phyloP scores from a whole-genome alignment of 208 protist species.

The Phytomonas sp. region DNA sequence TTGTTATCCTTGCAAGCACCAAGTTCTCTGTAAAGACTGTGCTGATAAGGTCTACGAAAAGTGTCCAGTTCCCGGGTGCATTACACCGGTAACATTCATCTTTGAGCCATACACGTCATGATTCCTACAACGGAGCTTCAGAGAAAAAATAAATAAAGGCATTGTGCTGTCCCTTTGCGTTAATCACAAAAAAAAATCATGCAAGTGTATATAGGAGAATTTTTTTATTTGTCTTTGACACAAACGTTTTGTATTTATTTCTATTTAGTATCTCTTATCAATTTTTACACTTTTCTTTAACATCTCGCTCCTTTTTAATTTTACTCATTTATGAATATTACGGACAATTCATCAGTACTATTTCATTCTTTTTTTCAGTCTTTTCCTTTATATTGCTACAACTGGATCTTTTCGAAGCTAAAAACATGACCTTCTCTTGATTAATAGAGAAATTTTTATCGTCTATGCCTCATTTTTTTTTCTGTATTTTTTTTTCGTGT shows the following conservation, averaged over 20 bases:
- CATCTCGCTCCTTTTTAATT: background rate
- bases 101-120: conserved; percentile 77
- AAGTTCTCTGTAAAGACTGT: conserved; percentile 84
- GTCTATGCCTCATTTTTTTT: conserved; percentile 3
- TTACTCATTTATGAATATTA: background rate
- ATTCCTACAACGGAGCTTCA: background rate
- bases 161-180: background rate
- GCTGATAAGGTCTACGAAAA: conserved; percentile 37
- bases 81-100: conserved; percentile 36
- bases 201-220: background rate
- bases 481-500: conserved; percentile 5
- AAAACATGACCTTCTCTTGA: background rate
- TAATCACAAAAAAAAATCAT: background rate
- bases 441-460: background rate
- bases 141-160: background rate
- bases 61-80: conserved; percentile 68
- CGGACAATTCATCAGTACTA: background rate
- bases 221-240: background rate
- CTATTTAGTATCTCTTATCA: background rate
- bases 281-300: conserved; percentile 3
- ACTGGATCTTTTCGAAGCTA: conserved; percentile 7
- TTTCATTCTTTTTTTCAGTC: background rate
- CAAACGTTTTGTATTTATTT: background rate
- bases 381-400: background rate
- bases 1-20: conserved; percentile 88